These are phyloP conservation scores for Xylaria sp. DNA, from an alignment of 2,329 filamentous ascomycete genomes.

Conservation along the genomic window DNA sequence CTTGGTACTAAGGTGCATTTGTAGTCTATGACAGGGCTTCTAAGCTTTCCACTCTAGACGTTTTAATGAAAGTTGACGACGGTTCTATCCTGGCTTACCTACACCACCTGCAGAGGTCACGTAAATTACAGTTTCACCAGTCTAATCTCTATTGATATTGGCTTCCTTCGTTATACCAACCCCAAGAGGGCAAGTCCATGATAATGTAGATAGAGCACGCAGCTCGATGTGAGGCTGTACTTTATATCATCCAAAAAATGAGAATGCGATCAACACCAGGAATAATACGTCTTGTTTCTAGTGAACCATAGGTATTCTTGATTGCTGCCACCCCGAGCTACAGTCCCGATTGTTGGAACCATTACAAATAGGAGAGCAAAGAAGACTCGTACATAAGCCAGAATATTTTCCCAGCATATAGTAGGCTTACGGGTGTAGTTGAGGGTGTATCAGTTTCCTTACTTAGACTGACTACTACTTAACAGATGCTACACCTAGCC, in stretches of 20 bases:
- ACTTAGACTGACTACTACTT: neutral
- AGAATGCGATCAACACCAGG: neutral
- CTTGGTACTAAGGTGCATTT: no score
- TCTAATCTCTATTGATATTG: neutral
- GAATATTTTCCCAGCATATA: neutral
- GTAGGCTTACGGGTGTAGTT: neutral
- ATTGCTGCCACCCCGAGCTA: neutral
- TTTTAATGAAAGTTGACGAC: neutral
- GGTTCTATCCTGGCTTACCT: neutral
- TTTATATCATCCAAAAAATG: neutral
- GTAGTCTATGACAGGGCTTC: neutral
- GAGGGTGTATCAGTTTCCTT: neutral
- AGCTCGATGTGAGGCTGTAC: neutral
- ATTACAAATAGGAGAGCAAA: neutral
- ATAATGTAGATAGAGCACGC: neutral
- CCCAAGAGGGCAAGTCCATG: neutral
- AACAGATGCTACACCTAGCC: neutral
- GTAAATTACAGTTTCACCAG: no score
- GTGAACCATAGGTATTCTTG: neutral
- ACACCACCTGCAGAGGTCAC: no score
- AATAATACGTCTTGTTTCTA: neutral
- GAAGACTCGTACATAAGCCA: neutral
- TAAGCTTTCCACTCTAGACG: neutral
- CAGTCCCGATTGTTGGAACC: neutral
- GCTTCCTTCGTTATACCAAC: neutral